Base-by-base conservation (phyloP, 768 basidiomycete species). In the Amanita polypyramis region DNA sequence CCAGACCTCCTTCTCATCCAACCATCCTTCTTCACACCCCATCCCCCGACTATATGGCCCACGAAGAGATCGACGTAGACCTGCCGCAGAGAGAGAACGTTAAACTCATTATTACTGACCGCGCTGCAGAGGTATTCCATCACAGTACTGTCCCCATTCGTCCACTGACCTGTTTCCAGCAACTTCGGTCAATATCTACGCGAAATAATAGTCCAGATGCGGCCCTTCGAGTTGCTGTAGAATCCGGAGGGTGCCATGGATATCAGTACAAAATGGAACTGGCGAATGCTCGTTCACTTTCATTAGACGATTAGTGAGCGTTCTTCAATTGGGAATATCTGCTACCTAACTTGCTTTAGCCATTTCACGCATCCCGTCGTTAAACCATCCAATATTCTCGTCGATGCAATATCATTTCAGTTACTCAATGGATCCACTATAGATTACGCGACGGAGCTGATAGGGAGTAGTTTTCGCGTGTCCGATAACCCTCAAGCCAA, bases 201-300 rank as follows among this genome's bases (percentile, higher is more conserved):
- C 70, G 79, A 33, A 76, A 86, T 58, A 68, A 77, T 8, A 74
- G 85, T 54, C 63, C 78, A 0, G 58, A 76, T 42, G 72, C 87
- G 17, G 88, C 83, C 3, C 69, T 97, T 19, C 72, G 93, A 53
- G 74, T 98, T 54, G 70, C 80, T 1, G 91, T 97, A 20, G 92
- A 96, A 57, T 89, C 85, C 9, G 95, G 95, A 9, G 95, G 95
- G 15, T 98, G 95, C 59, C 94, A 98, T 61, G 95, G 95, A 32
- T 97, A 97, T 63, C 92, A 96, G 58, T 96, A 97, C 64, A 94
- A 88, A 55, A 78, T 98, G 75, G 80, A 85, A 47, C 73, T 97
- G 3, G 83, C 86, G 2, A 72, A 70, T 32, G 64, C 66, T 37
- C 70, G 72, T 12, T 68, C 73, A 23, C 70, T 72, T 12, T 68